phyloP scores from a whole-genome alignment of 1,284 basidiomycete species.

The Tilletia indica region DNA sequence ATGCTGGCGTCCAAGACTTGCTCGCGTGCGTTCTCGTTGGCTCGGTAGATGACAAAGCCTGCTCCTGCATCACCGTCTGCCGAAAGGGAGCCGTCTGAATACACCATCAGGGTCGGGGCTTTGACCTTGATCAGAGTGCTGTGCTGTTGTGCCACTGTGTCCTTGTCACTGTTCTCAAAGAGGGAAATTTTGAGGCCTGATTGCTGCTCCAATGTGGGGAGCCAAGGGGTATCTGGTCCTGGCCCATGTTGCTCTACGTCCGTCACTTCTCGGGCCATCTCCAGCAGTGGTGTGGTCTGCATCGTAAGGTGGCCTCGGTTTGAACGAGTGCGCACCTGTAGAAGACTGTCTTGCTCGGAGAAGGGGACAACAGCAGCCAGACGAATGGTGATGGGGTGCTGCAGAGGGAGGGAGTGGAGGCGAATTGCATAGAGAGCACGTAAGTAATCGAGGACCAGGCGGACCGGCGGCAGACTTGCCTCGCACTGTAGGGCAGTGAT shows the following conservation, averaged over 20 bases:
- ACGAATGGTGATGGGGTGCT: not conserved
- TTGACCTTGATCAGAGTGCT: not conserved
- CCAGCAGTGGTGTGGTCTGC: not conserved
- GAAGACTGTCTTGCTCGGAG: not conserved
- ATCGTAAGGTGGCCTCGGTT: not conserved
- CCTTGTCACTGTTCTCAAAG: not conserved
- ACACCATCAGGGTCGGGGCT: not conserved
- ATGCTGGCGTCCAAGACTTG: not conserved
- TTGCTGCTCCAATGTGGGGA: not conserved
- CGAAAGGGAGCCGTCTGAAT: conserved; percentile 1
- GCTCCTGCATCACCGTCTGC: not conserved
- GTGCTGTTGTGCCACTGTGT: not conserved
- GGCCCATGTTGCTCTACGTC: not conserved
- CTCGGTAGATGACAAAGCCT: not conserved
- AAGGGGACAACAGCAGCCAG: not conserved
- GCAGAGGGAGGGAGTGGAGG: not conserved
- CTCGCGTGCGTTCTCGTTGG: not conserved
- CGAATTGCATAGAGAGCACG: not conserved
- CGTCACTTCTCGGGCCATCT: not conserved
- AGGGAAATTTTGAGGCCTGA: not conserved
- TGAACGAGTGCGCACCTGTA: not conserved
- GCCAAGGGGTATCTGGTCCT: not conserved
- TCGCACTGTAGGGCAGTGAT: not conserved
- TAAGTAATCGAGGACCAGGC: not conserved
- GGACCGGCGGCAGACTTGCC: not conserved